Percentiles rank a stretch among this genome's conserved stretches.
Evolutionary conservation across 306 rosid species (phyloP).

Genomic region (Rubus parviflorus): DNA sequence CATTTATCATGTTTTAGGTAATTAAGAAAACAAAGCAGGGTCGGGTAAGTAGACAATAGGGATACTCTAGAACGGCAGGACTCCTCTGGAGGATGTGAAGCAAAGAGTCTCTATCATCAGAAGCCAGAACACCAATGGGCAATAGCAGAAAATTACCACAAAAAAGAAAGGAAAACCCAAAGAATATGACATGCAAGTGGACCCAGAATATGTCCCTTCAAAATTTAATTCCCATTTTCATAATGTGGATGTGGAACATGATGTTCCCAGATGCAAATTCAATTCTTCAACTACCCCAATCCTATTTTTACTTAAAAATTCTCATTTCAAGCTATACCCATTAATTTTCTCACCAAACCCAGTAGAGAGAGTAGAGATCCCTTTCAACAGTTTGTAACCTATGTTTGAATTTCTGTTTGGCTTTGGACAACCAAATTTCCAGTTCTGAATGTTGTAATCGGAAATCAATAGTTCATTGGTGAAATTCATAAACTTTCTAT

Average conservation of each 20-base stretch:
- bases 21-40: neutral
- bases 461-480: neutral
- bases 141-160: neutral
- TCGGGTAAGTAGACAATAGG: neutral
- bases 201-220: neutral
- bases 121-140: neutral
- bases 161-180: neutral
- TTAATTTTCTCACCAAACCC: slow-evolving; percentile 1
- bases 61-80: too few species aligned
- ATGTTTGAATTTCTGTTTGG: neutral
- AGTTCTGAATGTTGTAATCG: neutral
- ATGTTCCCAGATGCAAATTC: neutral
- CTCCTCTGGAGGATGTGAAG: neutral
- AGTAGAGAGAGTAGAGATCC: neutral
- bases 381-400: neutral
- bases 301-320: neutral
- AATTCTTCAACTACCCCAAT: neutral
- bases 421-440: neutral
- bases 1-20: neutral
- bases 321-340: neutral
- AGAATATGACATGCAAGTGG: neutral
- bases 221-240: slow-evolving; percentile 11
- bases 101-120: neutral
- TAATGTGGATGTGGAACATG: neutral
- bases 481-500: neutral